Percentiles rank a stretch among this genome's conserved stretches.
These are phyloP conservation scores for Colletotrichum eleusines DNA, from an alignment of 2,329 filamentous ascomycete genomes.

Conservation along the genomic window DNA sequence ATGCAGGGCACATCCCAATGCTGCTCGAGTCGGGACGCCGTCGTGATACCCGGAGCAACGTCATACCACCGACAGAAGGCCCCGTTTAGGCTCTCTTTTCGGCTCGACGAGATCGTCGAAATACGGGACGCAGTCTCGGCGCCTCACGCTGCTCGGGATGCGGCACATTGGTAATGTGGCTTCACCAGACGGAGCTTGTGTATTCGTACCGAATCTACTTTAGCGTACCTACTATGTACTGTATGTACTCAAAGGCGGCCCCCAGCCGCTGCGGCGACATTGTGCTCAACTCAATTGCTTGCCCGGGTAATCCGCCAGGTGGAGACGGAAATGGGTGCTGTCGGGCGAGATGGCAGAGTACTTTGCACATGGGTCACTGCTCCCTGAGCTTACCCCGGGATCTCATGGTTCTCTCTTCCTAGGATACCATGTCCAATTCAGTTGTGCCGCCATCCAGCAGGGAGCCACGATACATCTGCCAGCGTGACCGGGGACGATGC, in stretches of 20 bases:
- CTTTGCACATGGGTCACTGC: slow-evolving; percentile 25
- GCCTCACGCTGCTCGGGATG: slow-evolving; percentile 26
- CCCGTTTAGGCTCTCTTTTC: slow-evolving; percentile 16
- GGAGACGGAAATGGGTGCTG: slow-evolving; percentile 27
- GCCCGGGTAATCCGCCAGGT: slow-evolving; percentile 33
- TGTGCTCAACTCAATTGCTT: slow-evolving; percentile 5
- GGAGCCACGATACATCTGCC: not conserved
- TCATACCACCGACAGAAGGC: slow-evolving; percentile 24
- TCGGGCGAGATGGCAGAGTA: slow-evolving; percentile 39
- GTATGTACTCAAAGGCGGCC: not conserved
- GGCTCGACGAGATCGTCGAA: slow-evolving; percentile 16
- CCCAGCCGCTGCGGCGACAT: not conserved
- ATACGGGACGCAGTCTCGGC: slow-evolving; percentile 23
- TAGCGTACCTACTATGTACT: not conserved
- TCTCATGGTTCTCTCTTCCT: slow-evolving; percentile 16
- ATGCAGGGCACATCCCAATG: slow-evolving; percentile 1
- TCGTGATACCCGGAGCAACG: slow-evolving; percentile 17
- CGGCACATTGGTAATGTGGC: slow-evolving; percentile 36
- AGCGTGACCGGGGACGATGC: slow-evolving; percentile 16
- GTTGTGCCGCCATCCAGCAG: slow-evolving; percentile 21
- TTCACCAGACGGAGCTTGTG: slow-evolving; percentile 11
- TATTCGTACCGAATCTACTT: slow-evolving; percentile 26
- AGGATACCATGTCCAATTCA: slow-evolving; percentile 33
- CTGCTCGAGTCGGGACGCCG: slow-evolving; percentile 17
- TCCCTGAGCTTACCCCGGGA: slow-evolving; percentile 36